A percentile compares a stretch with the other conserved stretches of the same genome.
These are phyloP conservation scores for Odontarrhena argentea DNA, from an alignment of 345 rosid species.

Conservation along the genomic window DNA sequence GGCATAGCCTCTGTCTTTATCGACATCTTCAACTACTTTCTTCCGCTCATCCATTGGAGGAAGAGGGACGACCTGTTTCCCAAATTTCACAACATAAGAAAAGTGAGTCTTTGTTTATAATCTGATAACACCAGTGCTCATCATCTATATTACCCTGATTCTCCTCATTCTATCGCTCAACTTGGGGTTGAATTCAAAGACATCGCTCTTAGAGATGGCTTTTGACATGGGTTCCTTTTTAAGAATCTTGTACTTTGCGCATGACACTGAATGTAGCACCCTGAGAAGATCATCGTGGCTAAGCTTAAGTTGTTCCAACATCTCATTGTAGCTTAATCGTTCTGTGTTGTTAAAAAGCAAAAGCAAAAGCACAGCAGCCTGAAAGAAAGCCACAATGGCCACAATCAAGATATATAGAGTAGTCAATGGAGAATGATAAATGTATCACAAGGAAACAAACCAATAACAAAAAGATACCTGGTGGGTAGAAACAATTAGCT, in stretches of 20 bases:
- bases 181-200: slow-evolving; percentile 66
- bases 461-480: slow-evolving; percentile 46
- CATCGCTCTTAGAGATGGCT: slow-evolving; percentile 49
- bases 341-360: slow-evolving; percentile 60
- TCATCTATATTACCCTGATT: slow-evolving; percentile 54
- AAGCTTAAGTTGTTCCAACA: slow-evolving; percentile 73
- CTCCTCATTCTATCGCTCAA: slow-evolving; percentile 80
- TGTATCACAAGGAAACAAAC: neutral
- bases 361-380: slow-evolving; percentile 64
- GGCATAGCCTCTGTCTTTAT: slow-evolving; percentile 75
- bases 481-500: slow-evolving; percentile 51
- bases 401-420: neutral
- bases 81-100: neutral
- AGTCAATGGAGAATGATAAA: neutral
- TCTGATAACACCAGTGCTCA: neutral
- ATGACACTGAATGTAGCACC: slow-evolving; percentile 78
- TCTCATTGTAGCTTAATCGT: slow-evolving; percentile 68
- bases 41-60: slow-evolving; percentile 80
- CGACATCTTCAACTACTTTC: slow-evolving; percentile 83
- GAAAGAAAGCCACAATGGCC: neutral
- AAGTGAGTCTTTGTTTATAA: neutral
- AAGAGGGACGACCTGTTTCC: slow-evolving; percentile 49
- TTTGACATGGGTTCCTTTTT: slow-evolving; percentile 60
- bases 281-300: slow-evolving; percentile 71
- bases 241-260: slow-evolving; percentile 73